A percentile compares a stretch with the other conserved stretches of the same genome.
These are phyloP conservation scores for barrel medic (Medicago truncatula) DNA, from an alignment of 306 rosid genomes.

Conservation along the genomic window MtrunA17r5.0-ANR NC_053043.1:13851501-13852000, in stretches of 20 bases:
- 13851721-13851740: slow-evolving; percentile 13
- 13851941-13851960: slow-evolving; percentile 21
- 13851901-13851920: slow-evolving; percentile 34
- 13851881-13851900: slow-evolving; percentile 2
- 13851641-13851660: neutral
- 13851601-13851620: neutral
- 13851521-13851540: neutral
- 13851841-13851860: slow-evolving; percentile 18
- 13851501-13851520: slow-evolving; percentile 13
- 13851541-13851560: slow-evolving; percentile 16
- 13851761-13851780: slow-evolving; percentile 32
- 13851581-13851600: neutral
- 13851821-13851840: slow-evolving; percentile 15
- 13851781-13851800: slow-evolving; percentile 12
- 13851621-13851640: neutral
- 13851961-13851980: slow-evolving; percentile 22
- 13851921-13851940: slow-evolving; percentile 11
- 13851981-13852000: neutral
- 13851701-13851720: neutral
- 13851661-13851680: slow-evolving; percentile 27
- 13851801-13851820: slow-evolving; percentile 21
- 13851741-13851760: neutral
- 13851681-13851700: slow-evolving; percentile 21
- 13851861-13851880: slow-evolving; percentile 31
- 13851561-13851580: slow-evolving; percentile 7